Conservation (phyloP, 2,329 filamentous ascomycete genomes). For the Macroventuria anomochaeta region DNA sequence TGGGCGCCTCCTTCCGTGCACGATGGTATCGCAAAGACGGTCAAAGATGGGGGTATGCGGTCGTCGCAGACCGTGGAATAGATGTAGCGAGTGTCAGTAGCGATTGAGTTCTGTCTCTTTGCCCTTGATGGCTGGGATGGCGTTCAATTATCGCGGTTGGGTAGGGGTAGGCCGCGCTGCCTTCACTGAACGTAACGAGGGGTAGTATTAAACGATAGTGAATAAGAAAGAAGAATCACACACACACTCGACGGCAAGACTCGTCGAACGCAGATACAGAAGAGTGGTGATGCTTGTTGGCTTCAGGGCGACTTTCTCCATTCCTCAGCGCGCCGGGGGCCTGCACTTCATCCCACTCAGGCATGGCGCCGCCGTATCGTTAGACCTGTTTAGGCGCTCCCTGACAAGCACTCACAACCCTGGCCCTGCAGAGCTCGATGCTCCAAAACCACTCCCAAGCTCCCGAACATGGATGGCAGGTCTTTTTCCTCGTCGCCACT, state of each 20-base stretch:
- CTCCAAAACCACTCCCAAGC: constrained; percentile 18
- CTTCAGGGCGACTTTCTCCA: constrained; percentile 31
- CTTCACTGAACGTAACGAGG: constrained; percentile 25
- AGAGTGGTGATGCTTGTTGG: constrained; percentile 20
- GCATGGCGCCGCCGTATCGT: constrained; percentile 19
- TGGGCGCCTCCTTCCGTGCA: constrained; percentile 28
- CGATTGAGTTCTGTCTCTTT: constrained; percentile 17
- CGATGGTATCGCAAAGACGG: constrained; percentile 4
- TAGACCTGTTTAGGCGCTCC: constrained; percentile 22
- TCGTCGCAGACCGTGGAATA: constrained; percentile 5
- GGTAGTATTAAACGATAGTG: constrained; percentile 37
- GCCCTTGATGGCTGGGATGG: constrained; percentile 11
- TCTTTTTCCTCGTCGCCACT: constrained; percentile 27
- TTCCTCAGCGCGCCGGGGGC: constrained; percentile 27
- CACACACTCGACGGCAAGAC: constrained; percentile 16
- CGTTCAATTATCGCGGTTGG: constrained; percentile 12
- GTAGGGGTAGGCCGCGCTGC: constrained; percentile 6
- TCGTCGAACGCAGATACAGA: constrained; percentile 15
- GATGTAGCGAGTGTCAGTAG: constrained; percentile 30
- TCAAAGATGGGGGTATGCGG: constrained; percentile 6
- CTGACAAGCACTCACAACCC: not conserved
- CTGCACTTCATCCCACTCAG: constrained; percentile 17
- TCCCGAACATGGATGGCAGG: constrained; percentile 22
- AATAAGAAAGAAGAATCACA: constrained; percentile 31
- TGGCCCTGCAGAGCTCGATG: constrained; percentile 9